phyloP scores from a whole-genome alignment of 768 basidiomycete genomes.

The Atractiella rhizophila region DNA sequence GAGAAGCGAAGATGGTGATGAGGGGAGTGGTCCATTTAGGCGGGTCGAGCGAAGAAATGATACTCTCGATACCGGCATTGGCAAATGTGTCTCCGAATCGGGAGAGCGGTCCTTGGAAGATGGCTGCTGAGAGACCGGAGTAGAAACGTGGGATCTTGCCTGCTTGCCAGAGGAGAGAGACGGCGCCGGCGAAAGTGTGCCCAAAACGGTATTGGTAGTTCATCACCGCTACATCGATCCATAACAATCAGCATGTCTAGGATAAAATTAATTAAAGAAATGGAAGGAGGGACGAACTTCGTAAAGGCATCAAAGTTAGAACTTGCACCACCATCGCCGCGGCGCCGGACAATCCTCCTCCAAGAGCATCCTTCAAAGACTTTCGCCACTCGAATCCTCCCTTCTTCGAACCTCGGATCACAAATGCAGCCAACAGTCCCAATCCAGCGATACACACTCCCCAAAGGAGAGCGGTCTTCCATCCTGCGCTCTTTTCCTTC shows the following conservation, averaged over 20 bases:
- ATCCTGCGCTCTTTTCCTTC: too few relatives aligned
- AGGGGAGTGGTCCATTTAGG: slow-evolving; percentile 35
- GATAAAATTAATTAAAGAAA: too few relatives aligned
- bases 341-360: slow-evolving; percentile 43
- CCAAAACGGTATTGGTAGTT: slow-evolving; percentile 59
- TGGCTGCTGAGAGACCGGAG: slow-evolving; percentile 58
- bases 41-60: slow-evolving; percentile 53
- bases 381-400: slow-evolving; percentile 50
- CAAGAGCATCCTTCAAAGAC: slow-evolving; percentile 56
- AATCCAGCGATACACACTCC: not conserved
- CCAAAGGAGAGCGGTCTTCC: slow-evolving; percentile 12
- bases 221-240: slow-evolving; percentile 91
- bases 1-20: slow-evolving; percentile 53
- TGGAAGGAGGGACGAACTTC: too few relatives aligned
- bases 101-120: slow-evolving; percentile 40
- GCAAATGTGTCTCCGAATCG: slow-evolving; percentile 88
- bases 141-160: slow-evolving; percentile 37
- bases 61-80: slow-evolving; percentile 80
- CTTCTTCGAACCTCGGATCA: not conserved
- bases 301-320: slow-evolving; percentile 20
- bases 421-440: not conserved
- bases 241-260: too few relatives aligned
- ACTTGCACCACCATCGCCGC: slow-evolving; percentile 86
- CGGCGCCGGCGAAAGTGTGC: not conserved
- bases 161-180: not conserved